These are phyloP conservation scores for Verticillium tricorpus DNA, from an alignment of 2,329 filamentous ascomycete species.

Conservation along the genomic window DNA sequence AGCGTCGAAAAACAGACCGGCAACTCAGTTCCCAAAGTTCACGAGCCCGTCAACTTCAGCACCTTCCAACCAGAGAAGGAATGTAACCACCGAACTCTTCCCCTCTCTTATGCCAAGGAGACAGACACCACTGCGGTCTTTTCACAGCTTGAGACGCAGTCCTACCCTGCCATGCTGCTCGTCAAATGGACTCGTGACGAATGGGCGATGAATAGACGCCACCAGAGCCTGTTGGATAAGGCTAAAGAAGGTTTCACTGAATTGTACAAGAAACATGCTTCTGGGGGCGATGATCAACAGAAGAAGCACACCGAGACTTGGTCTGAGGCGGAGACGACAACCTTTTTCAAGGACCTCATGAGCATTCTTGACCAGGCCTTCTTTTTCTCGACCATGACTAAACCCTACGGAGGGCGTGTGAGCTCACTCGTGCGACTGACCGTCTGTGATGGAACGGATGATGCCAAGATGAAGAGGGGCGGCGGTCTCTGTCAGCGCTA, in stretches of 20 bases:
- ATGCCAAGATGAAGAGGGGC: neutral
- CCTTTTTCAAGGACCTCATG: neutral
- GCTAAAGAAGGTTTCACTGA: neutral
- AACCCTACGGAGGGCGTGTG: neutral
- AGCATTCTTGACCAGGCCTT: conserved; percentile 3
- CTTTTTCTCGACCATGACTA: conserved; percentile 6
- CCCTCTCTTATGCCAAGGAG: too few relatives aligned
- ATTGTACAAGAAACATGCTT: neutral
- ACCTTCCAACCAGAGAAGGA: neutral
- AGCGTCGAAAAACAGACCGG: too few relatives aligned
- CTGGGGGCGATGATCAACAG: neutral
- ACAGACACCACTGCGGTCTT: neutral
- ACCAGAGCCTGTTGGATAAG: neutral
- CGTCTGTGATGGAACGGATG: neutral
- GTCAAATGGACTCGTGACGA: neutral
- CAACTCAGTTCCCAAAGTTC: too few relatives aligned
- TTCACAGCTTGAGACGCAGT: neutral
- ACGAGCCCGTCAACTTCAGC: too few relatives aligned
- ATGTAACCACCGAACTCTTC: neutral
- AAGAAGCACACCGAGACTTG: neutral
- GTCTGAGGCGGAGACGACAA: neutral
- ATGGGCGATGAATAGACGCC: neutral
- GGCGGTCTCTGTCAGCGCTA: too few relatives aligned
- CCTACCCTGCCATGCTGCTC: neutral
- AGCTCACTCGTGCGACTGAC: neutral